phyloP scores from a whole-genome alignment of 768 basidiomycete genomes.

The Grammothele lineata region DNA sequence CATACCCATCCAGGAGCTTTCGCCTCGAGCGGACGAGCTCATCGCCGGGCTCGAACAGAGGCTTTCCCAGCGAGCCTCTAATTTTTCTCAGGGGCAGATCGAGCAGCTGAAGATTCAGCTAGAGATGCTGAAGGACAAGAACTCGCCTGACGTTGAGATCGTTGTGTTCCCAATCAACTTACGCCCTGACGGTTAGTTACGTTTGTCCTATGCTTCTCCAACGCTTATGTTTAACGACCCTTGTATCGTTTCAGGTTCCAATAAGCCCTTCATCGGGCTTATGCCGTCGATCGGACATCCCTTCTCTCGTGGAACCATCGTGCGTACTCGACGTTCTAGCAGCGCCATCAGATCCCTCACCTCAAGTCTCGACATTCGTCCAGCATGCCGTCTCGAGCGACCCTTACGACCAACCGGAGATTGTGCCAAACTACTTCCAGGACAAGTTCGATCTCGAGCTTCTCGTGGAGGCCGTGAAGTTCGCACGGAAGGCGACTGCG shows the following conservation, averaged over 20 bases:
- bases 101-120: conserved; percentile 25
- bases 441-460: conserved; percentile 25
- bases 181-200: not conserved
- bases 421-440: conserved; percentile 29
- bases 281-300: conserved; percentile 21
- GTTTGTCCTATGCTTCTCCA: too few species aligned
- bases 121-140: conserved; percentile 14
- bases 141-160: conserved; percentile 19
- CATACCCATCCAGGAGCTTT: conserved; percentile 1
- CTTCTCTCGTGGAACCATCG: conserved; percentile 29
- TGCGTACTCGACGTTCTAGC: too few species aligned
- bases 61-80: not conserved
- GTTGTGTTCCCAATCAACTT: conserved; percentile 16
- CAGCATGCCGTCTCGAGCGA: conserved; percentile 23
- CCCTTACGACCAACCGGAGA: conserved; percentile 19
- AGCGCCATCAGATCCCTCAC: too few species aligned
- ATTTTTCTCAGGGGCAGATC: conserved; percentile 12
- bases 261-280: conserved; percentile 9
- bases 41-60: not conserved
- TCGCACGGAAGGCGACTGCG: conserved; percentile 17
- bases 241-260: not conserved
- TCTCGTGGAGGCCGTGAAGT: conserved; percentile 26
- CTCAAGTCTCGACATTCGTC: too few species aligned
- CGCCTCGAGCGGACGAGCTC: not conserved
- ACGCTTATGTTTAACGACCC: too few species aligned